Percentiles rank a stretch among this genome's conserved stretches.
Evolutionary conservation across 139 green algal species (phyloP).

Genomic region (Penium margaritaceum): DNA sequence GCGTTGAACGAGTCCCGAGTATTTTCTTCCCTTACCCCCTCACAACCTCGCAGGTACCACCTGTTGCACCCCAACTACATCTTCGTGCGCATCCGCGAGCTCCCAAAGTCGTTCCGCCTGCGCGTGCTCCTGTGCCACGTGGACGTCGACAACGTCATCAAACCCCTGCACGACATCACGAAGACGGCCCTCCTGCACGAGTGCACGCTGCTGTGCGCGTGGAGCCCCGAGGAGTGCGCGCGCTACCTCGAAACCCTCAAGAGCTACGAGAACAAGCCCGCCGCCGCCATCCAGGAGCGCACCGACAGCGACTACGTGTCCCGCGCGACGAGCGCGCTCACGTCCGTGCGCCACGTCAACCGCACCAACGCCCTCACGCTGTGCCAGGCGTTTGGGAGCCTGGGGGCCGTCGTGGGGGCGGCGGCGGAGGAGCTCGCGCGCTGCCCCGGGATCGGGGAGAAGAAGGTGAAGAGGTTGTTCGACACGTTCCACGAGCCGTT

Average conservation of each 20-base stretch:
- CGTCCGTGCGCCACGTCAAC: conserved; percentile 32
- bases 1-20: too few species aligned
- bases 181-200: conserved; percentile 67
- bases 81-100: conserved; percentile 66
- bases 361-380: conserved; percentile 35
- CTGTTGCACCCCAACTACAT: conserved; percentile 88
- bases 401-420: conserved; percentile 34
- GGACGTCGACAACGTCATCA: conserved; percentile 72
- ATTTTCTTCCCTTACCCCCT: too few species aligned
- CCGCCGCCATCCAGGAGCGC: conserved; percentile 64
- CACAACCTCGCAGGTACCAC: too few species aligned
- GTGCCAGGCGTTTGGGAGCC: conserved; percentile 11
- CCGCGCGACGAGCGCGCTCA: conserved; percentile 51
- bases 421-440: conserved; percentile 59
- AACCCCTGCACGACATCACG: conserved; percentile 67
- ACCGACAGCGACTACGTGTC: conserved; percentile 73
- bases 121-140: conserved; percentile 75
- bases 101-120: conserved; percentile 68
- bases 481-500: too few species aligned
- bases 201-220: conserved; percentile 80
- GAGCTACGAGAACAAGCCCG: conserved; percentile 80
- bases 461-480: too few species aligned
- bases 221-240: conserved; percentile 74
- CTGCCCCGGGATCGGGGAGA: conserved; percentile 78
- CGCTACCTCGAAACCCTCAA: conserved; percentile 90